A percentile compares a stretch with the other conserved stretches of the same genome.
Conservation (phyloP, 208 protist species). For the Wallacemonas collosoma region DNA sequence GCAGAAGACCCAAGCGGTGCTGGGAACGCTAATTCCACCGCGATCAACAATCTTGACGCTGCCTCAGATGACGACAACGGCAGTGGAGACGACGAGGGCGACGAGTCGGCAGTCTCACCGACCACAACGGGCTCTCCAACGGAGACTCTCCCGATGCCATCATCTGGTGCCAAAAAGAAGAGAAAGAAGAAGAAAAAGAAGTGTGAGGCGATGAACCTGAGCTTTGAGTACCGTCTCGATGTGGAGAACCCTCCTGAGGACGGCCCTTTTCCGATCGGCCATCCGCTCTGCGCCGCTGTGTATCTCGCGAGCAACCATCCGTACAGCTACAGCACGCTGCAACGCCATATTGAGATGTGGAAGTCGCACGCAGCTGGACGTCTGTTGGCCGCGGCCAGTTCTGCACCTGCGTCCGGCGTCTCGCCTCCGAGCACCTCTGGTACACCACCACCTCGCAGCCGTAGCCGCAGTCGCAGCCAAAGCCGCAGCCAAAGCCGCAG, state of each 20-base stretch:
- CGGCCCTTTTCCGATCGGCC: constrained; percentile 45
- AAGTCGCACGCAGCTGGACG: constrained; percentile 19
- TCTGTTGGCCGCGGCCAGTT: not conserved
- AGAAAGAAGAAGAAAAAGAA: constrained; percentile 64
- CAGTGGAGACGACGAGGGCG: constrained; percentile 21
- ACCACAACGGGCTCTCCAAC: constrained; percentile 23
- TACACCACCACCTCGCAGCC: constrained; percentile 2
- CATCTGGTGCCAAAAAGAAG: constrained; percentile 17
- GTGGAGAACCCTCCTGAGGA: constrained; percentile 38
- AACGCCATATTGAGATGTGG: constrained; percentile 70
- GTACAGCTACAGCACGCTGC: constrained; percentile 81
- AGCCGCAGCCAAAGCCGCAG: too few relatives aligned
- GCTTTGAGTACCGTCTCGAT: constrained; percentile 81
- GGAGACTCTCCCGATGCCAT: constrained; percentile 19
- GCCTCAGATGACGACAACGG: constrained; percentile 20
- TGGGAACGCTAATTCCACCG: not conserved
- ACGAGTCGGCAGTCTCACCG: constrained; percentile 21
- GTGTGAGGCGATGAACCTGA: constrained; percentile 75
- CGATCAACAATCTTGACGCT: constrained; percentile 23
- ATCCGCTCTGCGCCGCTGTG: constrained; percentile 54
- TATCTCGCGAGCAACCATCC: constrained; percentile 94
- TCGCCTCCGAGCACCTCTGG: constrained; percentile 6
- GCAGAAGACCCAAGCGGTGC: constrained; percentile 22
- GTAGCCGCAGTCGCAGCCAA: not conserved
- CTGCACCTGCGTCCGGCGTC: not conserved